phyloP scores from a whole-genome alignment of 2,329 filamentous ascomycete species.

The Fusarium nematophilum region DNA sequence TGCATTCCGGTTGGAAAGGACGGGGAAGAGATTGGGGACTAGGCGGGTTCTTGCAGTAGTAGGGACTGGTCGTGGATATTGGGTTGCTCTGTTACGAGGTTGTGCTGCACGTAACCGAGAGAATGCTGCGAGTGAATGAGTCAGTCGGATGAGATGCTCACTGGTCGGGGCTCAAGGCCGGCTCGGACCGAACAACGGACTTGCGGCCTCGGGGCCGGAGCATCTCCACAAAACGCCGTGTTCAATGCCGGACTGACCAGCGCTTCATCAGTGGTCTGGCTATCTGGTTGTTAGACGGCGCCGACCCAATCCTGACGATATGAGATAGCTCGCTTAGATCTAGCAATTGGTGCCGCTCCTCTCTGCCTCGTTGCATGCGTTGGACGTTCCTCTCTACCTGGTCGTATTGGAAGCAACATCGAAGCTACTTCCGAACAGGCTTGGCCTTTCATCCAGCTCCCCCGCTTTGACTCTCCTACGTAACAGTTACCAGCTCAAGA shows the following conservation, averaged over 20 bases:
- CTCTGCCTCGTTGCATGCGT: no score
- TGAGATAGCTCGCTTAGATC: no score
- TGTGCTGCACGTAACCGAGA: not conserved
- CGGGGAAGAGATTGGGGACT: slow-evolving; percentile 17
- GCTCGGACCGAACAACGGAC: slow-evolving; percentile 18
- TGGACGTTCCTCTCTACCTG: no score
- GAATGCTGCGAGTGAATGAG: not conserved
- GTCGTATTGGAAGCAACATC: no score
- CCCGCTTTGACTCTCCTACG: not conserved
- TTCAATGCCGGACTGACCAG: not conserved
- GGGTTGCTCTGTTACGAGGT: not conserved
- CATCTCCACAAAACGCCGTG: not conserved
- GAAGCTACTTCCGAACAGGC: not conserved
- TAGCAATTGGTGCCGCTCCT: no score
- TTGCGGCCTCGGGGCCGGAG: slow-evolving; percentile 1
- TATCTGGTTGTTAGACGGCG: no score
- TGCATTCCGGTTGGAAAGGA: slow-evolving; percentile 32
- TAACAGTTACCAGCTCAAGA: not conserved
- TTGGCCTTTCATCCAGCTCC: not conserved
- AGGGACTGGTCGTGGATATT: not conserved
- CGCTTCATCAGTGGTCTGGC: no score
- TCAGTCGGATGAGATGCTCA: not conserved
- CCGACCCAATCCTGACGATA: no score
- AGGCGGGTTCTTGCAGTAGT: slow-evolving; percentile 13
- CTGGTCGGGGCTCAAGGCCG: not conserved